These are phyloP conservation scores for Dendryphion nanum DNA, from an alignment of 2,329 filamentous ascomycete genomes.

Conservation along the genomic window DNA sequence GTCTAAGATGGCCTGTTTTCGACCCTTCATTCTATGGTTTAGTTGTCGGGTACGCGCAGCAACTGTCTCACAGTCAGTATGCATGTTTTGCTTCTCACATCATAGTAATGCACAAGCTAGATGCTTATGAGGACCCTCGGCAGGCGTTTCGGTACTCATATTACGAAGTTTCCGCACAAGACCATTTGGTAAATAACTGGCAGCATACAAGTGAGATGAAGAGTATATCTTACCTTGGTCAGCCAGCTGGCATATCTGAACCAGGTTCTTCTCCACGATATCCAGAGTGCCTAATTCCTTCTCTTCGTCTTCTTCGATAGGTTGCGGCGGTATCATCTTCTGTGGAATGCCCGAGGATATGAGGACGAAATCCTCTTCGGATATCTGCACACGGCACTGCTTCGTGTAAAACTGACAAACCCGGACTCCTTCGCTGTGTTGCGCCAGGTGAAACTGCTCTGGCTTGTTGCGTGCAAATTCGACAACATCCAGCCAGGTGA, in stretches of 20 bases:
- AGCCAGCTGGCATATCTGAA: slow-evolving; percentile 74
- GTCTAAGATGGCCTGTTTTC: slow-evolving; percentile 69
- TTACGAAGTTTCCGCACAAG: not conserved
- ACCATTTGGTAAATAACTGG: too few relatives aligned
- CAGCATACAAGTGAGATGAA: not conserved
- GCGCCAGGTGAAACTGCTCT: slow-evolving; percentile 71
- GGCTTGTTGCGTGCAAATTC: slow-evolving; percentile 80
- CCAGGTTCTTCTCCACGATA: slow-evolving; percentile 76
- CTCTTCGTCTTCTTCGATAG: slow-evolving; percentile 81
- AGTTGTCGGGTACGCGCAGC: slow-evolving; percentile 72
- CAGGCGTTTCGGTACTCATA: too few relatives aligned
- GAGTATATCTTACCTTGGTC: slow-evolving; percentile 62
- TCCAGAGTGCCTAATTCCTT: slow-evolving; percentile 82
- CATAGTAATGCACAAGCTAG: too few relatives aligned
- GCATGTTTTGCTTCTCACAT: not conserved
- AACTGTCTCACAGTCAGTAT: slow-evolving; percentile 42
- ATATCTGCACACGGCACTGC: slow-evolving; percentile 78
- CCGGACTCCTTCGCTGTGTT: slow-evolving; percentile 65
- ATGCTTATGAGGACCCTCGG: too few relatives aligned
- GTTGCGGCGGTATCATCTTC: slow-evolving; percentile 76
- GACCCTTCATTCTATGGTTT: slow-evolving; percentile 75
- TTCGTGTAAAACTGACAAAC: slow-evolving; percentile 82
- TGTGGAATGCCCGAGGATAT: slow-evolving; percentile 81
- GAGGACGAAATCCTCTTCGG: slow-evolving; percentile 82
- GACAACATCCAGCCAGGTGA: slow-evolving; percentile 84